Conservation (phyloP, 129 eudicot species). For the Oenanthe sinensis region DNA sequence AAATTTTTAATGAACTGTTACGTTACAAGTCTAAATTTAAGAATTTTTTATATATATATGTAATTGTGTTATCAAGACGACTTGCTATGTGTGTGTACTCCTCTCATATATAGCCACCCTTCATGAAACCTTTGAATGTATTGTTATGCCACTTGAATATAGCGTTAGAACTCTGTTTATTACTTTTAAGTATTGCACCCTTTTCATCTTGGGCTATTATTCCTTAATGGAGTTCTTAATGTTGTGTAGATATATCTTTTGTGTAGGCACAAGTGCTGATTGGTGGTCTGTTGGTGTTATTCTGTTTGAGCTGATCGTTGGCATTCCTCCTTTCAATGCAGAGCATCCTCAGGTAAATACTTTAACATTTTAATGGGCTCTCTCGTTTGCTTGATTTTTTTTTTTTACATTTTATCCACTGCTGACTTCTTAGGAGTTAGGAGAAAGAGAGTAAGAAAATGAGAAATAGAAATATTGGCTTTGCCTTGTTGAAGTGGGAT, state of each 20-base stretch:
- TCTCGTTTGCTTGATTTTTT: not conserved
- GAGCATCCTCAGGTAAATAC: slow-evolving; percentile 88
- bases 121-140: not conserved
- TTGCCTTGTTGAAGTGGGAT: not conserved
- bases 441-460: not conserved
- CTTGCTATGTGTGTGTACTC: not conserved
- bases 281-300: slow-evolving; percentile 99
- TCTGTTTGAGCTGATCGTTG: slow-evolving; percentile 86
- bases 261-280: slow-evolving; percentile 77
- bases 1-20: not conserved
- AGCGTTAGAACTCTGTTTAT: not conserved
- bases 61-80: not conserved
- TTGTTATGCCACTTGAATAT: not conserved
- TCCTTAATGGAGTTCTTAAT: not conserved
- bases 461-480: not conserved
- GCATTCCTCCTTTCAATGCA: slow-evolving; percentile 97
- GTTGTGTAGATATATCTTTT: slow-evolving; percentile 8
- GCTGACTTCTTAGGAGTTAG: no score
- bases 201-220: not conserved
- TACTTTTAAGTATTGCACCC: not conserved
- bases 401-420: not conserved
- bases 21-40: not conserved
- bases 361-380: not conserved
- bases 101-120: not conserved
- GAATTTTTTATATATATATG: not conserved